Conservation (phyloP, 345 rosid species). For the Rhizophora apiculata region DNA sequence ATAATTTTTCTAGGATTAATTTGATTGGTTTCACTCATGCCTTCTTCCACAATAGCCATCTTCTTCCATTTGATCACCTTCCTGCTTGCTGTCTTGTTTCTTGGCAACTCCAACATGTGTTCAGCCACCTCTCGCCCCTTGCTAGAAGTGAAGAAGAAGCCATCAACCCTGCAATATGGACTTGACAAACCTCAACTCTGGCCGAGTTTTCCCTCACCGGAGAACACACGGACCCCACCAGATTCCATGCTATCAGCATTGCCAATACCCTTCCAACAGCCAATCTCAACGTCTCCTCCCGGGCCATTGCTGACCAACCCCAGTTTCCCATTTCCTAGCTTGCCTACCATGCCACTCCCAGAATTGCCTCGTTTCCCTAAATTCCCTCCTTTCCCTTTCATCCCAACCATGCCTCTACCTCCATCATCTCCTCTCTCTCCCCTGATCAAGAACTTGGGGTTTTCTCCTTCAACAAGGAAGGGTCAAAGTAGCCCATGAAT, state of each 20-base stretch:
- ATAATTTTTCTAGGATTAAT: neutral
- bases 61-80: neutral
- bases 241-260: neutral
- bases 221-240: neutral
- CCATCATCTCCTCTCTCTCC: neutral
- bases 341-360: conserved; percentile 1
- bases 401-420: conserved; percentile 10
- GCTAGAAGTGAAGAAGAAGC: neutral
- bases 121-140: conserved; percentile 1
- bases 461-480: neutral
- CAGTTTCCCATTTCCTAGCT: conserved; percentile 11
- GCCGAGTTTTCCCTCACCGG: conserved; percentile 8
- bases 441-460: neutral
- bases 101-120: neutral
- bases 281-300: neutral
- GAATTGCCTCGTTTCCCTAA: neutral
- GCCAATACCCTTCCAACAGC: neutral
- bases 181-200: neutral
- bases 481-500: conserved; percentile 4
- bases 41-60: neutral
- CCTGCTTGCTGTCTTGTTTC: neutral
- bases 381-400: conserved; percentile 22
- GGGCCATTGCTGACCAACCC: neutral
- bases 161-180: conserved; percentile 8
- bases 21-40: neutral